phyloP scores from a whole-genome alignment of 495 filamentous ascomycete species.

The Cenococcum geophilum region DNA sequence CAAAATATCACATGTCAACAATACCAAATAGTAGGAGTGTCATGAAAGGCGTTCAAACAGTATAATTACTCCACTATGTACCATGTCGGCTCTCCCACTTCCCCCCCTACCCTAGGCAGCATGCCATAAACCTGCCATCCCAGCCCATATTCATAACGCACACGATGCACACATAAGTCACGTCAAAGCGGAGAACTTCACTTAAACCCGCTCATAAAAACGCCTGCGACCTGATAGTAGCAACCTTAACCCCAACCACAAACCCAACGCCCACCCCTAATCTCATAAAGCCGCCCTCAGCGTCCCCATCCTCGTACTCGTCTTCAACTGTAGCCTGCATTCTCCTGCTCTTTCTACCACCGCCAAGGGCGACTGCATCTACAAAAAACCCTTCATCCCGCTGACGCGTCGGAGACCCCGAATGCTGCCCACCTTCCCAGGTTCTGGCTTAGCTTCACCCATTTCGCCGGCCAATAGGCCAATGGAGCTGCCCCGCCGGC shows the following conservation, averaged over 20 bases:
- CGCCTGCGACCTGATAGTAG: conserved; percentile 24
- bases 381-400: conserved; percentile 41
- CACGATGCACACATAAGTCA: too few species aligned
- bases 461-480: conserved; percentile 31
- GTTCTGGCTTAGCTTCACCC: conserved; percentile 21
- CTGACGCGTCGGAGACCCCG: conserved; percentile 34
- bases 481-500: conserved; percentile 38
- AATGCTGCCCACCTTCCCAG: conserved; percentile 30
- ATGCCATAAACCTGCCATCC: background rate
- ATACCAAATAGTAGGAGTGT: too few species aligned
- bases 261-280: background rate
- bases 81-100: too few species aligned
- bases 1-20: too few species aligned
- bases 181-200: background rate
- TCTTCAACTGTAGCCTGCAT: conserved; percentile 12
- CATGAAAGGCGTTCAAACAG: too few species aligned
- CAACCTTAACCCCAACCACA: background rate
- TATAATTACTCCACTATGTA: too few species aligned
- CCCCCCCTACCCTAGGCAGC: too few species aligned
- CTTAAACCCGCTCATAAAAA: conserved; percentile 21
- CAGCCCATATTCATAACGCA: background rate
- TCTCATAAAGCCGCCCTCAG: conserved; percentile 8
- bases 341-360: conserved; percentile 8
- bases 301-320: conserved; percentile 9
- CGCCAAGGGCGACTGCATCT: conserved; percentile 27